Conservation (phyloP, 2,329 filamentous ascomycete genomes). For the Alternaria sp. region DNA sequence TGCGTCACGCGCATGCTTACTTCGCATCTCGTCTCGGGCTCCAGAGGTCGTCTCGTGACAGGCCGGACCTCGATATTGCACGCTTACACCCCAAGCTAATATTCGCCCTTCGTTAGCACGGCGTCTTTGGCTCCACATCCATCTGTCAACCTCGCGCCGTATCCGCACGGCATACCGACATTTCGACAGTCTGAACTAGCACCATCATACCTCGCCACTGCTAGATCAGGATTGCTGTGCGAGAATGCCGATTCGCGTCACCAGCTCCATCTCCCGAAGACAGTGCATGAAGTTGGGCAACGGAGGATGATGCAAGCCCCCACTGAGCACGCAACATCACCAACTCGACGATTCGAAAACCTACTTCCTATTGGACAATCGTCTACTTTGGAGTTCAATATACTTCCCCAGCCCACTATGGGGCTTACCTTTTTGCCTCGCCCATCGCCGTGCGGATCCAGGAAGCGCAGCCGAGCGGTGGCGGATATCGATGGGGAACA, state of each 20-base stretch:
- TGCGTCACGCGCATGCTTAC: constrained; percentile 11
- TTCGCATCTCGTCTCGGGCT: constrained; percentile 14
- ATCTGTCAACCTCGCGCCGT: constrained; percentile 18
- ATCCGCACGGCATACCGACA: constrained; percentile 13
- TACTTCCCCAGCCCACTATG: constrained; percentile 33
- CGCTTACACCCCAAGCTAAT: constrained; percentile 7
- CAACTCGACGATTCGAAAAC: constrained; percentile 11
- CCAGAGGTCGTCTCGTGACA: constrained; percentile 32
- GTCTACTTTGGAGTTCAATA: constrained; percentile 43
- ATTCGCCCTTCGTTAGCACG: constrained; percentile 13
- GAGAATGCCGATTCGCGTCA: constrained; percentile 38
- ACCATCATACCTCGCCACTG: constrained; percentile 1
- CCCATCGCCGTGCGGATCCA: constrained; percentile 23
- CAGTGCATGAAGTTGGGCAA: constrained; percentile 38
- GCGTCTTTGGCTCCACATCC: constrained; percentile 16
- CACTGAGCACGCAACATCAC: constrained; percentile 17
- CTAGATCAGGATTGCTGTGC: constrained; percentile 14
- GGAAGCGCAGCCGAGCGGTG: constrained; percentile 60
- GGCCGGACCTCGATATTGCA: constrained; percentile 13
- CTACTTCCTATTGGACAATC: constrained; percentile 12
- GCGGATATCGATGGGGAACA: constrained; percentile 65
- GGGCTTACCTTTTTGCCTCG: constrained; percentile 45
- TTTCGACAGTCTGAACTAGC: not conserved
- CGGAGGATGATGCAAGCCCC: constrained; percentile 38
- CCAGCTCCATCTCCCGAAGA: constrained; percentile 22